Percentiles rank a stretch among this genome's conserved stretches.
These are phyloP conservation scores for Pulchroboletus neoregius DNA, from an alignment of 1,284 basidiomycete genomes.

Conservation along the genomic window DNA sequence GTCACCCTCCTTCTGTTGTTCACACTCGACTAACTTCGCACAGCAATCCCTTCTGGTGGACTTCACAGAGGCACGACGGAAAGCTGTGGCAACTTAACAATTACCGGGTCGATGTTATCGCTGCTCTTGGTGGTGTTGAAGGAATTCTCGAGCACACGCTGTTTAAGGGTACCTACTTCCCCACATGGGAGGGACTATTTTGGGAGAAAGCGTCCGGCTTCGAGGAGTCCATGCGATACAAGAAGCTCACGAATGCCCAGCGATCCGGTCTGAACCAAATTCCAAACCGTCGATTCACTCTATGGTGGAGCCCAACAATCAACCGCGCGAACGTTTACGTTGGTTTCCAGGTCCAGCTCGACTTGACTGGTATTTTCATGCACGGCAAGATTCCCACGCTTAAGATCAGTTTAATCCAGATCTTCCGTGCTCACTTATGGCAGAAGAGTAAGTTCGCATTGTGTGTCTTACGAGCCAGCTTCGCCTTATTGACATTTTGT, in stretches of 20 bases:
- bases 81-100: slow-evolving; percentile 98
- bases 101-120: slow-evolving; percentile 98
- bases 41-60: slow-evolving; percentile 98
- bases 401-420: slow-evolving; percentile 98
- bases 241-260: slow-evolving; percentile 94
- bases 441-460: slow-evolving; percentile 75
- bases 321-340: slow-evolving; percentile 99
- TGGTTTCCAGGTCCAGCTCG: slow-evolving; percentile 99
- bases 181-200: slow-evolving; percentile 90
- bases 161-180: slow-evolving; percentile 97
- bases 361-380: slow-evolving; percentile 94
- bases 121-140: slow-evolving; percentile 97
- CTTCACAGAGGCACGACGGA: slow-evolving; percentile 95
- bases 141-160: slow-evolving; percentile 96
- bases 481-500: slow-evolving; percentile 13
- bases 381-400: slow-evolving; percentile 98
- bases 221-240: slow-evolving; percentile 97
- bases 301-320: slow-evolving; percentile 99
- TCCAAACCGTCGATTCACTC: slow-evolving; percentile 99
- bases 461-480: slow-evolving; percentile 4
- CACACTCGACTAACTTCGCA: slow-evolving; percentile 4
- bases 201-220: slow-evolving; percentile 96
- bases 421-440: slow-evolving; percentile 99
- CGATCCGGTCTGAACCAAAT: slow-evolving; percentile 97
- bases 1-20: slow-evolving; percentile 25